Evolutionary conservation across 1,284 basidiomycete genomes (phyloP), one percentile per base, ranked within the genome.

Genomic region (Ceratobasidium theobromae): DNA sequence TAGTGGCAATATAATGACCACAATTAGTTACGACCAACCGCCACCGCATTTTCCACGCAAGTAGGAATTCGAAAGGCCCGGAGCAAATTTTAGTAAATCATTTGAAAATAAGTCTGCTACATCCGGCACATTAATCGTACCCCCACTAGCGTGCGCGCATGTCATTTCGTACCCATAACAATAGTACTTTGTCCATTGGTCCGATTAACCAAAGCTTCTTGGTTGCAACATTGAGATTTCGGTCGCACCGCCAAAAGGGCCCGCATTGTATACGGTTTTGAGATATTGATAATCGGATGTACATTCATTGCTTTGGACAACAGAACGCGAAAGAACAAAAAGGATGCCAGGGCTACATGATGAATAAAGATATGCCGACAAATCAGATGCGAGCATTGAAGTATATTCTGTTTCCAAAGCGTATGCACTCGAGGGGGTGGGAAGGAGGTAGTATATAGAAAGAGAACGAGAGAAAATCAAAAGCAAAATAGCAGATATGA

Each of bases 351-450:
- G 35, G 58, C 45, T 62, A 62, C 58, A 62, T 14, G 30, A 32
- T 46, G 16, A 51, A 62, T 62, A 51, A 60, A 21, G 27, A 62
- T 62, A 62, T 62, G 48, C 35, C n/a, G 51, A n/a, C 32, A 33
- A 51, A 25, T 21, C 58, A 40, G 46, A 41, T 49, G 2, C 18
- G 51, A 49, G 48, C 38, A 51, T 62, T 62, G 45, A 51, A 46
- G 48, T 62, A 62, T 62, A 30, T 62, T 62, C 46, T 25, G 48
- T 46, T 49, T n/a, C 6, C 5, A 51, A 51, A 23, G 16, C 9
- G 21, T 23, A 18, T 32, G 12, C 14, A 16, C 21, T 33, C n/a
- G 25, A 40, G 32, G 38, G 12, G 18, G 18, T n/a, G n/a, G 46
- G 32, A 18, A 49, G 32, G 23, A 23, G 9, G 14, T 25, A 23